Base-by-base conservation (phyloP, 257 asterid genomes). In the Przewalskia tangutica region DNA sequence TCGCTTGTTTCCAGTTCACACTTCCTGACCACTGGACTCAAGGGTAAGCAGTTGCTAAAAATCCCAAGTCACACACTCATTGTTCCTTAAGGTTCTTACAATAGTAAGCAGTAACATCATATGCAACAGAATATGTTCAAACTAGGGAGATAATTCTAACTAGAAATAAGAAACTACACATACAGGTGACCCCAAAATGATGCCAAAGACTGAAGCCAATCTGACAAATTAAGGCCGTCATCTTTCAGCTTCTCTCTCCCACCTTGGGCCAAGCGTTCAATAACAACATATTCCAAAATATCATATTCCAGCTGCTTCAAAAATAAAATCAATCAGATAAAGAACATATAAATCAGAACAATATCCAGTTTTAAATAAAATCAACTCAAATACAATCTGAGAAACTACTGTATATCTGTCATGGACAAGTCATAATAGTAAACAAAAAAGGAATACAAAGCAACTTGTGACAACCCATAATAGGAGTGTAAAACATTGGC, bases 111-210 rank as follows among this genome's bases (percentile, higher is more conserved):
- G 82, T 46, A 18, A 62, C 11, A 80, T 76, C 42, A 84, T 50
- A 13, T 36, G 32, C 62, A 81, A 81, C 65, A 81, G 14, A 75
- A 50, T 50, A 75, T 50, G 46, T 75, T 59, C 48, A 85, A 89
- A 81, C 54, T 83, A 82, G 80, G 70, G 38, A 85, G n/a, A 85
- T 75, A 8, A 75, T 70, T 73, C 84, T 56, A 75, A 60, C 58
- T 68, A 85, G 59, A 78, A 67, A 48, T 46, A 56, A 23, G 36
- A 89, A 86, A 84, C 60, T 88, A 85, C 59, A 73, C 99, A 85
- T 94, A 96, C 99, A 96, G 87, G 92, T 96, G 99, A 87, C 99
- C 99, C 99, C 99, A 96, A 86, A 96, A 96, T 81, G 98, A 94
- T 84, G 99, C 99, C 87, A 96, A 92, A 77, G 99, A 96, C 63